Evolutionary conservation across 2,329 filamentous ascomycete species (phyloP), one percentile per base, ranked within the genome.

Genomic region (Arthrobotrys musiformis): DNA sequence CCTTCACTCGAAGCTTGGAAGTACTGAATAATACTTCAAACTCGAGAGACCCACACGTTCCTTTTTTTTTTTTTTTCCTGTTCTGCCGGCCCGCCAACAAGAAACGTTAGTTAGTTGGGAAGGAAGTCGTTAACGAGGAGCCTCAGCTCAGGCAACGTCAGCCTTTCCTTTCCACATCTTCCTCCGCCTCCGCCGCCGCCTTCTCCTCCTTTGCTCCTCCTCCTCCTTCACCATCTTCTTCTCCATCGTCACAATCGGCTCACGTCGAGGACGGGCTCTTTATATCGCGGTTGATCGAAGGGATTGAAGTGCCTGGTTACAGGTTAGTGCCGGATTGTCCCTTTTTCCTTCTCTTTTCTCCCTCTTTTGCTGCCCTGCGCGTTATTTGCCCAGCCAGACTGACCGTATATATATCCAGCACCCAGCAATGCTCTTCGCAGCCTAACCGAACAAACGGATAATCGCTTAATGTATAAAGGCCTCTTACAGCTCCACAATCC

Each of bases 401-500:
- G n/a, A n/a, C n/a, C n/a, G 56, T 44, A 37, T 44, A n/a, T n/a
- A n/a, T n/a, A n/a, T n/a, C n/a, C 13, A 46, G 30, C 22, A 22
- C 2, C 24, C 60, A 77, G 73, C 58, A n/a, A 77, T 77, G 73
- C 73, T 42, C 64, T 37, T 30, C 42, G 42, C 73, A 63, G 70
- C 63, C n/a, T 75, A 68, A 75, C 70, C 70, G 63, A 62, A 52
- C 40, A 52, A 61, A 70, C 73, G 60, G 64, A 66, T 77, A 77
- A 77, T 77, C 66, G 73, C 73, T 77, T 77, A 77, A 77, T 77
- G 73, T 77, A 60, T 77, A 77, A 77, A 77, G 73, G 73, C 73
- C 66, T 77, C 66, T 70, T 77, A 77, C 64, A 70, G 73, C 73
- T 70, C 52, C 64, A 77, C 73, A 61, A 77, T 77, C 66, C 64